A percentile compares a stretch with the other conserved stretches of the same genome.
Evolutionary conservation across 1,139 yeast genomes (phyloP).

Genomic region (Taiozyma onychis): DNA sequence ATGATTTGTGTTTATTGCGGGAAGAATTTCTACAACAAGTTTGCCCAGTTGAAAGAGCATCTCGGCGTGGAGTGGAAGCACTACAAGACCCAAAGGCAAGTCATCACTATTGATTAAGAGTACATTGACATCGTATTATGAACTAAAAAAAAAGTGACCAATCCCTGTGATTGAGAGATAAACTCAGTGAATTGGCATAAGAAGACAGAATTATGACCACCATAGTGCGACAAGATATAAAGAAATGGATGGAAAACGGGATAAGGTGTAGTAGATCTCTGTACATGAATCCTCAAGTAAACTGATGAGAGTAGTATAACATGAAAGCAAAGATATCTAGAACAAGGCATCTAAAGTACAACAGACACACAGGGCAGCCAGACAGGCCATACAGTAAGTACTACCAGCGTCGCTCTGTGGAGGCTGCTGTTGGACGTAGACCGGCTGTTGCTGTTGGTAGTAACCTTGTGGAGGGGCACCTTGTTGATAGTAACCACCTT

Average conservation of each 20-base stretch:
- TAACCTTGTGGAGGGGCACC: constrained; percentile 31
- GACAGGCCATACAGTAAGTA: constrained; percentile 62
- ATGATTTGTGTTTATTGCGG: constrained; percentile 47
- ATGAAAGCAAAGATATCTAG: constrained; percentile 24
- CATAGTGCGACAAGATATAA: too few species aligned
- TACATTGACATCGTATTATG: not conserved
- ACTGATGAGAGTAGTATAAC: not conserved
- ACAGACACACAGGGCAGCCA: constrained; percentile 70
- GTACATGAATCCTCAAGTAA: not conserved
- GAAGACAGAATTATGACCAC: too few species aligned
- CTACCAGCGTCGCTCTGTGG: constrained; percentile 33
- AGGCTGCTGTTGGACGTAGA: constrained; percentile 47
- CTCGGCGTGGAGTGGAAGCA: not conserved
- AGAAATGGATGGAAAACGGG: too few species aligned
- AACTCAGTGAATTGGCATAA: too few species aligned
- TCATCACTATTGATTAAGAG: not conserved
- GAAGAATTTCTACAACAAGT: constrained; percentile 37
- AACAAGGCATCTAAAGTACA: constrained; percentile 66
- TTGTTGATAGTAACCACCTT: constrained; percentile 16
- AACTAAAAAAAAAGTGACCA: not conserved
- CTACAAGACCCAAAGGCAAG: not conserved
- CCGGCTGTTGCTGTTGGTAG: constrained; percentile 33
- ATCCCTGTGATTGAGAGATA: too few species aligned
- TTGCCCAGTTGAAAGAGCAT: constrained; percentile 20
- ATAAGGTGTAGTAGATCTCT: too few species aligned